Base-by-base conservation (phyloP, 2,329 filamentous ascomycete species). In the Mollisiaceae sp. region DNA sequence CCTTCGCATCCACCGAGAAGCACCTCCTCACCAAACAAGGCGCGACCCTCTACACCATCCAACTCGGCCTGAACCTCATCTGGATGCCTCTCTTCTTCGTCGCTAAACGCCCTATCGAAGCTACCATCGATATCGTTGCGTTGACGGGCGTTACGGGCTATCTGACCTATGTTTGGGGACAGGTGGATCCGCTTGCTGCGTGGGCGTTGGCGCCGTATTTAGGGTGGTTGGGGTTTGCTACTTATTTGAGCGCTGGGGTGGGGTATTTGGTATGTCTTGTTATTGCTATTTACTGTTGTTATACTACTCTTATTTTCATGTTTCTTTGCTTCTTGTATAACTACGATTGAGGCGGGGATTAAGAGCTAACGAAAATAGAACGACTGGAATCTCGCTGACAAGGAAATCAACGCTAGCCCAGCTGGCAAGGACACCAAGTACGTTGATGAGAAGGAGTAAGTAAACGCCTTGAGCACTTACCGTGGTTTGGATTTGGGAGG, bases 1-100 rank as follows among this genome's bases (percentile, higher is more conserved):
- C 88, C 11, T 57, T 70, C 1, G 63, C 73, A 14, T 73, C 71
- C 1, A 60, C 67, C 43, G 61, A 69, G 18, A 63, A 72, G 27
- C n/a, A 69, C 45, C 65, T 72, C 59, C 66, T 72, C 62, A 87
- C 90, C 60, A 86, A 86, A 76, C 83, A 88, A 70, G 90, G 89
- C 70, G 89, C 92, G 65, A 92, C 90, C 0, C 84, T 97, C 36
- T 97, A 97, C 82, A 91, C 91, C 1, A 82, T 93, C 66, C 94
- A 97, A 79, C 88, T 97, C 8, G 91, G 85, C 12, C 83, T 97
- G 60, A 97, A 97, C 77, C 82, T 97, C 36, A 78, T 90, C 62
- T 98, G 92, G 92, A 97, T 93, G 86, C 94, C 94, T 14, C 85
- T 97, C 12, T 97, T 97, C 85, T 97, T 97, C 76, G 85, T 86